Evolutionary conservation across 345 rosid species (phyloP).

Genomic region (Noccaea bulbosa): DNA sequence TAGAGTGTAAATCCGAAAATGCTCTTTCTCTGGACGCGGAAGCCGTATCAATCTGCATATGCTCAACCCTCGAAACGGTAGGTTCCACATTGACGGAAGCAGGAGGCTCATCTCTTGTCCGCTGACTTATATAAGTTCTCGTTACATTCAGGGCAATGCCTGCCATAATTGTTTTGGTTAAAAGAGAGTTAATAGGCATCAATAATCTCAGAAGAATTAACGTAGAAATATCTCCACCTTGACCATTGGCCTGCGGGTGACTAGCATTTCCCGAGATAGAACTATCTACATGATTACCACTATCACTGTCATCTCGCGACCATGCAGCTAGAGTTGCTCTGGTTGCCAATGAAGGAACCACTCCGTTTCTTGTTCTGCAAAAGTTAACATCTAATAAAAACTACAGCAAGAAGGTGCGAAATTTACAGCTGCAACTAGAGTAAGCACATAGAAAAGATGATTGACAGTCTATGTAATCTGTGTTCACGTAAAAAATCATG

Average conservation of each 20-base stretch:
- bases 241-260: slow-evolving; percentile 45
- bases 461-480: neutral
- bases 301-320: slow-evolving; percentile 50
- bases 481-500: slow-evolving; percentile 9
- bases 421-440: too few species aligned
- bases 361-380: slow-evolving; percentile 68
- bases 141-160: slow-evolving; percentile 47
- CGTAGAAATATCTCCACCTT: slow-evolving; percentile 49
- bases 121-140: slow-evolving; percentile 41
- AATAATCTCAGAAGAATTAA: slow-evolving; percentile 21
- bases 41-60: slow-evolving; percentile 51
- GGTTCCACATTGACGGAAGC: slow-evolving; percentile 44
- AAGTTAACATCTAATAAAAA: slow-evolving; percentile 22
- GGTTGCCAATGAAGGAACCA: slow-evolving; percentile 65
- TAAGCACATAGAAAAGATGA: slow-evolving; percentile 18
- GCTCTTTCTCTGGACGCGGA: slow-evolving; percentile 39
- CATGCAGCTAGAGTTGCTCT: slow-evolving; percentile 93
- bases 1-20: slow-evolving; percentile 35
- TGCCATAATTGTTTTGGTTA: slow-evolving; percentile 39
- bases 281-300: slow-evolving; percentile 46
- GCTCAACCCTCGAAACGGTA: slow-evolving; percentile 50
- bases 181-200: slow-evolving; percentile 20
- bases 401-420: neutral
- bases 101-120: slow-evolving; percentile 43
- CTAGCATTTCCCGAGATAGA: slow-evolving; percentile 45